Conservation (phyloP, 306 rosid species). For the Gleditsia sinensis region DNA sequence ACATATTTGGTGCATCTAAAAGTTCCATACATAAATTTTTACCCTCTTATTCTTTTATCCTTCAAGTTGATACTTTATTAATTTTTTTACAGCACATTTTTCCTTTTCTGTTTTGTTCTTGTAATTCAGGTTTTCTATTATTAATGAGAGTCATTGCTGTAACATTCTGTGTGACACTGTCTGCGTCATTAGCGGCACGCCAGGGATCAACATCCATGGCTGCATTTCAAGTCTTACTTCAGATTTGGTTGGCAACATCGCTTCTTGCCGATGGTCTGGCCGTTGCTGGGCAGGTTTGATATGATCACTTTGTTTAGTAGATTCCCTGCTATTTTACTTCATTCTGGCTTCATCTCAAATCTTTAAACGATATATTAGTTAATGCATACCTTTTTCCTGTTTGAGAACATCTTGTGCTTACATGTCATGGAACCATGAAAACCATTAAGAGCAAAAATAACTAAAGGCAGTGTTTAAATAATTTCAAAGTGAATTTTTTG, state of each 20-base stretch:
- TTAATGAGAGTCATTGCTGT: conserved; percentile 92
- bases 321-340: neutral
- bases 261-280: conserved; percentile 97
- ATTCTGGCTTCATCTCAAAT: neutral
- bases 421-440: neutral
- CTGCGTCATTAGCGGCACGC: conserved; percentile 91
- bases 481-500: too few species aligned
- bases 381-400: neutral
- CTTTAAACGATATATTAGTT: neutral
- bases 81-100: conserved; percentile 13
- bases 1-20: neutral
- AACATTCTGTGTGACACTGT: conserved; percentile 92
- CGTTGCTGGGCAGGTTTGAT: conserved; percentile 92
- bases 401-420: neutral
- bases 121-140: conserved; percentile 71
- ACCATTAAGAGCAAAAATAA: neutral
- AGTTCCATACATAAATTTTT: neutral
- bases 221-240: conserved; percentile 95
- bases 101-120: conserved; percentile 28
- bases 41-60: neutral
- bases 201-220: conserved; percentile 91
- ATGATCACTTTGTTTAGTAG: conserved; percentile 8
- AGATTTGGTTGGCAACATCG: conserved; percentile 91
- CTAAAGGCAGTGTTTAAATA: neutral
- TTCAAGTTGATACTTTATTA: conserved; percentile 10